These are phyloP conservation scores for Penicillium sp. DNA, from an alignment of 2,329 filamentous ascomycete genomes.

Conservation along the genomic window DNA sequence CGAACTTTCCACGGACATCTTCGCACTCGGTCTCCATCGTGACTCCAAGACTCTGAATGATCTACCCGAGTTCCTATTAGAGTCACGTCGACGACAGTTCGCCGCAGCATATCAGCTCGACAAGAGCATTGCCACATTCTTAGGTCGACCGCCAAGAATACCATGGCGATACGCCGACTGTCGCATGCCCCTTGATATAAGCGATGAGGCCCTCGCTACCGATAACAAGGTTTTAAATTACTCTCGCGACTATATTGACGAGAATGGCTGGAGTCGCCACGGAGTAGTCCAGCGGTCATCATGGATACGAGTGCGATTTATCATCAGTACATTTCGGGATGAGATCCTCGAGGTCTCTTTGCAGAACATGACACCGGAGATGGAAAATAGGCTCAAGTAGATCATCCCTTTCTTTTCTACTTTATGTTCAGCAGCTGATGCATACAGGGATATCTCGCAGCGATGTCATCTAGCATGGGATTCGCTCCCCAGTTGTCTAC, in stretches of 20 bases:
- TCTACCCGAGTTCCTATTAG: conserved; percentile 22
- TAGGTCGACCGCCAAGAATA: conserved; percentile 28
- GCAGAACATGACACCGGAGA: conserved; percentile 13
- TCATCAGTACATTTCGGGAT: conserved; percentile 27
- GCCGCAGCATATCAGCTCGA: conserved; percentile 28
- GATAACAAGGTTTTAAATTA: conserved; percentile 6
- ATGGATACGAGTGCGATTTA: conserved; percentile 25
- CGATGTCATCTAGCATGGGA: conserved; percentile 23
- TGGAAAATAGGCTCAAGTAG: conserved; percentile 13
- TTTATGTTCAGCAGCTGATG: not conserved
- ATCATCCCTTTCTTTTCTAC: not conserved
- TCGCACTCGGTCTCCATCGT: conserved; percentile 27
- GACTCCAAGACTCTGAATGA: conserved; percentile 14
- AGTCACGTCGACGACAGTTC: conserved; percentile 26
- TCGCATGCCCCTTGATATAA: conserved; percentile 24
- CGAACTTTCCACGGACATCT: conserved; percentile 27
- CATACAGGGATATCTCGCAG: conserved; percentile 20
- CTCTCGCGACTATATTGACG: conserved; percentile 12
- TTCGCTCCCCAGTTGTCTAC: conserved; percentile 21
- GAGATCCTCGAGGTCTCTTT: conserved; percentile 29
- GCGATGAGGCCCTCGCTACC: conserved; percentile 18
- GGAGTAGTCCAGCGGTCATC: conserved; percentile 18
- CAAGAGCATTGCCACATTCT: conserved; percentile 29
- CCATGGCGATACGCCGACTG: conserved; percentile 24
- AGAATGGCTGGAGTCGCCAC: conserved; percentile 20